Evolutionary conservation across 169 alveolate genomes (phyloP), one percentile per base, ranked within the genome.

Genomic region (Neospora caninum): DNA sequence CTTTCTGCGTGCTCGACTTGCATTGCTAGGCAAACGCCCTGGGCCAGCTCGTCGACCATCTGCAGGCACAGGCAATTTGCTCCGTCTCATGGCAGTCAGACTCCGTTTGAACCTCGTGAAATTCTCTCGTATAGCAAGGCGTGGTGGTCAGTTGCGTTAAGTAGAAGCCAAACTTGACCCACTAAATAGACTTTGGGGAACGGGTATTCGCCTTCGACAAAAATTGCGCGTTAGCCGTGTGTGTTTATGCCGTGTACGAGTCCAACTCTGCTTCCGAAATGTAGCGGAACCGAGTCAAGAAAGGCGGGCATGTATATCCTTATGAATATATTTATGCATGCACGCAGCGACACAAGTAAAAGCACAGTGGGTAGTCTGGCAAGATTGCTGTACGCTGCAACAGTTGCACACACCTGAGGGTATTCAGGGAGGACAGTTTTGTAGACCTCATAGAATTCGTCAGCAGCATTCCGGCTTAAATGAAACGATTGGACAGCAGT

Each of bases 401-500:
- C 18, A 49, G 58, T 49, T 49, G 58, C 4, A 49, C 45, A 20
- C 49, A 84, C 94, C 94, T 88, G 93, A 7, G 94, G 89, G 42
- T 80, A 88, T 39, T 94, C 96, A 29, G 88, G 80, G 36, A 94
- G 91, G n/a, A 93, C 95, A 58, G 98, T 98, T 92, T 96, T 97
- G 95, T 98, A 98, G 43, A 98, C 97, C 95, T 98, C 99, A 64
- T 97, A 97, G 95, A 97, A 97, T 93, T 98, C 99, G 84, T 97
- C 98, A 43, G 98, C 98, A 27, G 98, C 96, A 0, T 97, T 94
- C 80, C 95, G 97, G 91, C 97, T 98, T 45, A 98, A 95, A 93
- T 95, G 95, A 88, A 97, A 96, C 94, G 97, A 94, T 94, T 97
- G 95, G 97, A 98, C 84, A 0, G 98, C 98, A 64, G 98, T 94